These are phyloP conservation scores for Camptophora hylomeconis DNA, from an alignment of 2,329 filamentous ascomycete species.

Conservation along the genomic window DNA sequence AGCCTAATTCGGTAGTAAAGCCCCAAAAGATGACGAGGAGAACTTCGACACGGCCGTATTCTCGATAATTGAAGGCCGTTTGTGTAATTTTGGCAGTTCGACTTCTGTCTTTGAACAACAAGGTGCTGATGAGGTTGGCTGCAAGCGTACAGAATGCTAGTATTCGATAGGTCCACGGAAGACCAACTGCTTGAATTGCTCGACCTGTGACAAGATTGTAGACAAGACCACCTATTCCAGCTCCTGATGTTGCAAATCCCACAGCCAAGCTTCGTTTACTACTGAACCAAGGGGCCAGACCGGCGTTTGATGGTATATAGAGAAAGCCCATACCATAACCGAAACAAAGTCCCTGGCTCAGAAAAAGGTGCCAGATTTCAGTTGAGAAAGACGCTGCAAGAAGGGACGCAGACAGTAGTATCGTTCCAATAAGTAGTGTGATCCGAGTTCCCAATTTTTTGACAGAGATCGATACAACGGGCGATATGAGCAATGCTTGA, in stretches of 20 bases:
- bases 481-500: conserved; percentile 16
- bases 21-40: conserved; percentile 23
- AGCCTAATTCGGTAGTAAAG: conserved; percentile 35
- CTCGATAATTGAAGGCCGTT: conserved; percentile 14
- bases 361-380: conserved; percentile 16
- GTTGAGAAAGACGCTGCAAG: conserved; percentile 19
- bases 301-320: conserved; percentile 14
- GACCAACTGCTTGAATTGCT: conserved; percentile 41
- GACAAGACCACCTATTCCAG: conserved; percentile 20
- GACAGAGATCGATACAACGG: conserved; percentile 14
- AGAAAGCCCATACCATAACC: conserved; percentile 18
- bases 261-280: conserved; percentile 19
- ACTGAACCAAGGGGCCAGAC: conserved; percentile 21
- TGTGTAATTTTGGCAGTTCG: conserved; percentile 14
- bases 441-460: conserved; percentile 8
- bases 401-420: conserved; percentile 10
- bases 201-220: conserved; percentile 39
- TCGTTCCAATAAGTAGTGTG: conserved; percentile 13
- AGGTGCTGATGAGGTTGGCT: conserved; percentile 8
- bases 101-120: conserved; percentile 21
- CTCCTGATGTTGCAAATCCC: conserved; percentile 18
- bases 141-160: conserved; percentile 3
- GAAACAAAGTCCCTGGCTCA: conserved; percentile 18
- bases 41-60: conserved; percentile 15
- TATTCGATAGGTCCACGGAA: conserved; percentile 4